A percentile compares a stretch with the other conserved stretches of the same genome.
phyloP scores from a whole-genome alignment of 257 asterid species.

The Phtheirospermum japonicum region DNA sequence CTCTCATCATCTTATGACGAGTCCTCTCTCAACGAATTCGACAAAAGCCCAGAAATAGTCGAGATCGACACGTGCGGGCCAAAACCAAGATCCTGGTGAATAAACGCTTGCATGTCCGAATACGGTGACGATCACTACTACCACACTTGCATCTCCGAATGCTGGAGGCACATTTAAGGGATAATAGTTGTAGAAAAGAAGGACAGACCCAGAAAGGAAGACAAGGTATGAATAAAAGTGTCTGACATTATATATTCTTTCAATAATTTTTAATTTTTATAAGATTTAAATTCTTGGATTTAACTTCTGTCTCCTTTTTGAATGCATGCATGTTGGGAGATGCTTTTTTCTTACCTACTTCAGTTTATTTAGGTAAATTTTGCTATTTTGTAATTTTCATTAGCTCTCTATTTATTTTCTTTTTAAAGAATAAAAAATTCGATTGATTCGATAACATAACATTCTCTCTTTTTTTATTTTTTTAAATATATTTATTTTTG shows the following conservation, averaged over 20 bases:
- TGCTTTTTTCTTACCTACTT: constrained; percentile 28
- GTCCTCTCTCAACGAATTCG: constrained; percentile 35
- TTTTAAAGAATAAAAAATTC: neutral
- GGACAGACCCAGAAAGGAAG: constrained; percentile 97
- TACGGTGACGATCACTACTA: constrained; percentile 57
- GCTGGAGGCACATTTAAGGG: constrained; percentile 98
- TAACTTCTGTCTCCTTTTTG: constrained; percentile 33
- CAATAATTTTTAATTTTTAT: neutral
- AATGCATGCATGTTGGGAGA: constrained; percentile 18
- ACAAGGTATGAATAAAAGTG: constrained; percentile 56
- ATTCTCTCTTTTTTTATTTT: neutral
- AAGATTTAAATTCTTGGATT: constrained; percentile 25
- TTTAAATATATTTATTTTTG: neutral
- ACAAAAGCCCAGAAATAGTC: constrained; percentile 80
- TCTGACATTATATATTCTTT: constrained; percentile 40
- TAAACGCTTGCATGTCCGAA: constrained; percentile 44
- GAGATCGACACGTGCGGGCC: constrained; percentile 79
- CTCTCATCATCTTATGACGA: constrained; percentile 56
- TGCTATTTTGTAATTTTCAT: neutral
- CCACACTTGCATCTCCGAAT: no score
- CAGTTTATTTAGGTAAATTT: constrained; percentile 85
- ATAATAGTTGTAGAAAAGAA: constrained; percentile 90
- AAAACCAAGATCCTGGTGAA: constrained; percentile 62
- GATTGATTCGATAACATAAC: neutral
- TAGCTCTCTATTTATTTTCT: no score